A percentile compares a stretch with the other conserved stretches of the same genome.
Conservation (phyloP, 2,329 filamentous ascomycete genomes). For the Graphium sp. region DNA sequence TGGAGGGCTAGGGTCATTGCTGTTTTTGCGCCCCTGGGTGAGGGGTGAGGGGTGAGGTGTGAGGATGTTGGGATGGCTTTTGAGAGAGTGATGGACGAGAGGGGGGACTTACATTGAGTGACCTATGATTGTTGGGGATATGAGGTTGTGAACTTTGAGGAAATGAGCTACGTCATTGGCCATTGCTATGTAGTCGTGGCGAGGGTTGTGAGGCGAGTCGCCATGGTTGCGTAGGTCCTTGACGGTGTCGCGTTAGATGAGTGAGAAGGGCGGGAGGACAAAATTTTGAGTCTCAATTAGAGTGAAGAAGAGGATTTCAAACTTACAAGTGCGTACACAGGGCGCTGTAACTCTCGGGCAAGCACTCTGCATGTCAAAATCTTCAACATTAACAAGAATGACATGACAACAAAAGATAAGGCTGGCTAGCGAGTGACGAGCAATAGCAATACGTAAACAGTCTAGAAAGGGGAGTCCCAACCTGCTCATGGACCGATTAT, state of each 20-base stretch:
- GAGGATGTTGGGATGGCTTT: neutral
- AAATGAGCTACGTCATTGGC: conserved; percentile 72
- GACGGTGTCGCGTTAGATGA: too few relatives aligned
- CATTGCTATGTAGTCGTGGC: conserved; percentile 70
- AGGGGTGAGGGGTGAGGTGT: neutral
- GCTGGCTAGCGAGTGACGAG: neutral
- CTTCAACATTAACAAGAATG: too few relatives aligned
- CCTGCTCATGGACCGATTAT: conserved; percentile 91
- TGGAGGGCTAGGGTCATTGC: conserved; percentile 75
- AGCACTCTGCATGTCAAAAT: too few relatives aligned
- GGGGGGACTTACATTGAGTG: conserved; percentile 62
- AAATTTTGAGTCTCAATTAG: conserved; percentile 6
- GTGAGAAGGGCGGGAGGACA: too few relatives aligned
- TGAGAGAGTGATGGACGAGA: neutral
- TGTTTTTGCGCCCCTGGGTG: conserved; percentile 65
- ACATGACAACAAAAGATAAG: conserved; percentile 5
- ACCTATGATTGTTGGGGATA: conserved; percentile 62
- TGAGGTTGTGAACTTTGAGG: conserved; percentile 53
- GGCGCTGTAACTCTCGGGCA: conserved; percentile 62
- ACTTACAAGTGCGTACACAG: conserved; percentile 66
- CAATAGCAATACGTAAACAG: too few relatives aligned
- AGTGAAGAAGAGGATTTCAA: conserved; percentile 1
- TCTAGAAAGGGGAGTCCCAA: too few relatives aligned
- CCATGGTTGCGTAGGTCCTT: conserved; percentile 89
- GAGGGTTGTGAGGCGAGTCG: conserved; percentile 60